Base-by-base conservation (phyloP, 805 yeast genomes). In the Hanseniaspora hatyaiensis region DNA sequence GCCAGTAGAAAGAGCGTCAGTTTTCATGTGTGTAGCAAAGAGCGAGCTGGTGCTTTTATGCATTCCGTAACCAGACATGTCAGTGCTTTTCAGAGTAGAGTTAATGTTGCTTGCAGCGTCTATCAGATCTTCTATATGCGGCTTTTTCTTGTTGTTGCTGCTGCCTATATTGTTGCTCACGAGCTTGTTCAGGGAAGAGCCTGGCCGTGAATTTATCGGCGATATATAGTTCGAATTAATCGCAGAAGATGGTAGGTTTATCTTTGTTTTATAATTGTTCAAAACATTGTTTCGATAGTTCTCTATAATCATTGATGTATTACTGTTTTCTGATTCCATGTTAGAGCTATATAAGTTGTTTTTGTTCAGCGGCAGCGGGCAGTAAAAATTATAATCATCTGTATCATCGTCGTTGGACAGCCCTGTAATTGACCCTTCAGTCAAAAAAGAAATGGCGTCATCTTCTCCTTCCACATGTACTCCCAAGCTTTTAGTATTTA, bases 61-160 rank as follows among this genome's bases (percentile, higher is more conserved):
- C 11, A 34, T 16, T 6, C 23, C 11, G 19, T 18, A 26, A 19
- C 40, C 28, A 8, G 29, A 24, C 1, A 26, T n/a, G 8, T 42
- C 40, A 3, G 23, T 42, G 13, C 37, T 36, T 16, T 37, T 19
- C 9, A 48, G 26, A 8, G 34, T 24, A 8, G 28, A 16, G 24
- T 45, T 45, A n/a, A 39, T 34, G 8, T 20, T 31, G n/a, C 37
- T 40, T 1, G 65, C 64, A 37, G 57, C 55, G 39, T 54, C 56
- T 6, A 62, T 50, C 23, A 63, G 52, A 24, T 58, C 57, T 46
- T 62, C 66, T 6, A 62, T 54, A 23, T 52, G 55, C 1, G 52
- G 53, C 41, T 52, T 52, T 37, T 49, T 51, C 11, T 4, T 33
- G 9, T 22, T 20, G n/a, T n/a, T n/a, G n/a, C n/a, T n/a, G n/a